Conservation (phyloP, 805 yeast genomes). For the Candida boidinii region DNA sequence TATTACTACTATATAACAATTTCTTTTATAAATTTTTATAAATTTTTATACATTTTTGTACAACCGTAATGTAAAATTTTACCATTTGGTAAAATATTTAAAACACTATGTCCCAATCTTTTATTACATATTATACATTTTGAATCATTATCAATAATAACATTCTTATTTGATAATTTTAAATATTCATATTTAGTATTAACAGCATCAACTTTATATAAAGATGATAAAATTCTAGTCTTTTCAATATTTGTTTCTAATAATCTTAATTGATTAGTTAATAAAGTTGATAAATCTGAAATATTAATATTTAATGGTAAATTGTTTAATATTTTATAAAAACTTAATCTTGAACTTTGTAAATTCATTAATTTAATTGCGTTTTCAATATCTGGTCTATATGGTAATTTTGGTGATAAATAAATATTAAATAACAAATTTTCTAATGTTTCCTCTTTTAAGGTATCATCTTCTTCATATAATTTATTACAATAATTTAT, state of each 20-base stretch:
- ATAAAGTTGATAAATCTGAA: conserved; percentile 29
- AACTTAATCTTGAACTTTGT: conserved; percentile 32
- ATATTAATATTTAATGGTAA: conserved; percentile 47
- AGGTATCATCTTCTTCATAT: conserved; percentile 24
- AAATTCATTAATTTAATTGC: conserved; percentile 32
- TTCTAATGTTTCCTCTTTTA: conserved; percentile 35
- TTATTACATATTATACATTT: conserved; percentile 56
- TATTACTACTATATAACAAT: not conserved
- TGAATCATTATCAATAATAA: conserved; percentile 29
- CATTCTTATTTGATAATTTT: conserved; percentile 19
- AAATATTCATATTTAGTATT: conserved; percentile 32
- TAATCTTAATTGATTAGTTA: conserved; percentile 35
- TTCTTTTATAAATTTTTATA: not conserved
- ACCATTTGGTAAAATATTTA: conserved; percentile 37
- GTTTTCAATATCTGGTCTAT: not conserved
- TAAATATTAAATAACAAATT: conserved; percentile 39
- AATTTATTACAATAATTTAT: conserved; percentile 50
- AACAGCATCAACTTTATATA: conserved; percentile 46
- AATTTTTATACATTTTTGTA: conserved; percentile 8
- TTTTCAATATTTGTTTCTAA: conserved; percentile 31
- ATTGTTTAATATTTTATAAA: conserved; percentile 31
- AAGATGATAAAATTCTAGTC: conserved; percentile 33
- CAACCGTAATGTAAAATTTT: conserved; percentile 54
- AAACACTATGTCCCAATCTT: conserved; percentile 41
- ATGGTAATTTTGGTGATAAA: conserved; percentile 11